phyloP scores from a whole-genome alignment of 768 basidiomycete species.

The Pleurotus platypus region DNA sequence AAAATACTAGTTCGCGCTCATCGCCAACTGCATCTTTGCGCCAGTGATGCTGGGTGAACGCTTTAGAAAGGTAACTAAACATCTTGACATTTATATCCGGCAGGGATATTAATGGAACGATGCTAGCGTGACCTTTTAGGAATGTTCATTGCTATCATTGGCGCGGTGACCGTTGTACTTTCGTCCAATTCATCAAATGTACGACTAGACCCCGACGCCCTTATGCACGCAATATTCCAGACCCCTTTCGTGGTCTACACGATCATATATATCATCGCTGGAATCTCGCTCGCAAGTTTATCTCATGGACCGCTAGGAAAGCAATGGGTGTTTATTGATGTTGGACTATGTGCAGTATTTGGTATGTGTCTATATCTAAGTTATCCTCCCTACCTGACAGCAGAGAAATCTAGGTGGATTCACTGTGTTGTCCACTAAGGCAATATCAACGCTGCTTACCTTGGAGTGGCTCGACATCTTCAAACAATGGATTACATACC shows the following conservation, averaged over 20 bases:
- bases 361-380: constrained; percentile 35
- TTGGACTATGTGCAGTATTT: constrained; percentile 84
- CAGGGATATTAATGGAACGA: constrained; percentile 8
- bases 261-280: constrained; percentile 53
- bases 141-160: constrained; percentile 76
- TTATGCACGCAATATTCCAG: constrained; percentile 68
- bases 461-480: constrained; percentile 76
- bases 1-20: constrained; percentile 71
- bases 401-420: constrained; percentile 63
- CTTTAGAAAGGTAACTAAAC: constrained; percentile 62
- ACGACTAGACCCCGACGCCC: constrained; percentile 60
- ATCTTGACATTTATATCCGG: constrained; percentile 10
- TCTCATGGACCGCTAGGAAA: constrained; percentile 64
- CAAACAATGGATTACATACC: constrained; percentile 79
- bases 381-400: background rate
- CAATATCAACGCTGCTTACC: constrained; percentile 81
- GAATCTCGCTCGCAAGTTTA: constrained; percentile 57
- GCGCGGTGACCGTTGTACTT: constrained; percentile 91
- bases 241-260: constrained; percentile 76
- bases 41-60: constrained; percentile 80
- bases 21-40: constrained; percentile 93
- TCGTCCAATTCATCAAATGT: constrained; percentile 70
- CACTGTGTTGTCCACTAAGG: constrained; percentile 93
- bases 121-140: constrained; percentile 75
- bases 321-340: constrained; percentile 76